Conservation (phyloP, 2,329 filamentous ascomycete genomes). For the Venturiaceae sp. region DNA sequence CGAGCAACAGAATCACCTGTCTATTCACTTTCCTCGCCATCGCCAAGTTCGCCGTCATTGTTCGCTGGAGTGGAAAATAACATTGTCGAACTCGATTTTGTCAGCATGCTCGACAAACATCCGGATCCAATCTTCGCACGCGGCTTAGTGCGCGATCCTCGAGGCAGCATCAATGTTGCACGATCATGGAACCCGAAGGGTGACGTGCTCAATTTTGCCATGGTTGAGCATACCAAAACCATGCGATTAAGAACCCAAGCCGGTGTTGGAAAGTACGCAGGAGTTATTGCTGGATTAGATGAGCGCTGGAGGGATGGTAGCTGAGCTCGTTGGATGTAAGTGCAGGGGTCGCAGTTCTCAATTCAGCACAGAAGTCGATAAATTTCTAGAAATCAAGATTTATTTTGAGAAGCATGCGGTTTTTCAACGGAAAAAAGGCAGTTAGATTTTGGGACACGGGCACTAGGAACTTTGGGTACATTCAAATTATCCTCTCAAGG, state of each 20-base stretch:
- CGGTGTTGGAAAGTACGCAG: conserved; percentile 6
- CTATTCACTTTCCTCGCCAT: conserved; percentile 38
- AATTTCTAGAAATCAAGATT: too few relatives aligned
- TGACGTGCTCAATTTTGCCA: conserved; percentile 31
- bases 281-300: conserved; percentile 10
- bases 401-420: too few relatives aligned
- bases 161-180: conserved; percentile 16
- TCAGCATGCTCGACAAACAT: conserved; percentile 28
- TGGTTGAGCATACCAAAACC: conserved; percentile 34
- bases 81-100: conserved; percentile 34
- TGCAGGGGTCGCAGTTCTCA: neutral
- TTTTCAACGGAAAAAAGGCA: too few relatives aligned
- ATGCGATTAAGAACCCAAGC: conserved; percentile 9
- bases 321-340: neutral
- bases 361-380: too few relatives aligned
- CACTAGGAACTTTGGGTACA: too few relatives aligned
- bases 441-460: too few relatives aligned
- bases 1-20: conserved; percentile 25
- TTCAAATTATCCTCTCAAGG: too few relatives aligned
- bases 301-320: conserved; percentile 12
- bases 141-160: conserved; percentile 12
- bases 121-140: conserved; percentile 30
- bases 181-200: conserved; percentile 21
- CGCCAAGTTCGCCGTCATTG: conserved; percentile 31
- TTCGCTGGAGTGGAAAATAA: conserved; percentile 39